phyloP scores from a whole-genome alignment of 83 land plant genomes.

The Picea abies region DNA sequence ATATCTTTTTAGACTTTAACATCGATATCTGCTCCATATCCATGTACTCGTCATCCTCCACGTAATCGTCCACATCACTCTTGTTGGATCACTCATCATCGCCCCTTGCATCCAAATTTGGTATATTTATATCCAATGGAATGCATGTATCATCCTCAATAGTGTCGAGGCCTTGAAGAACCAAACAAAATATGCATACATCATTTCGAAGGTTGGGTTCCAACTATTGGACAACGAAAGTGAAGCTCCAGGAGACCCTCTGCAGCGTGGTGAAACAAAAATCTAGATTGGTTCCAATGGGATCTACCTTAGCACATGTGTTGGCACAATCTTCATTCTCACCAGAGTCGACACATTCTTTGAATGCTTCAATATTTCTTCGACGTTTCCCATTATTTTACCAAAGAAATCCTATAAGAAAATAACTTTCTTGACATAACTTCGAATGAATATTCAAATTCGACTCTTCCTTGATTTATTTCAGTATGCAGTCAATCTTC shows the following conservation, averaged over 20 bases:
- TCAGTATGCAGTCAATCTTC: no score
- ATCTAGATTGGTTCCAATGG: constrained; percentile 79
- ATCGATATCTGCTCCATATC: no score
- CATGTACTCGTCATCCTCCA: no score
- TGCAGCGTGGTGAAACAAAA: constrained; percentile 85
- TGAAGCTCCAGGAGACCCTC: constrained; percentile 91
- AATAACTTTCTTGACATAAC: no score
- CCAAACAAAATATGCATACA: constrained; percentile 91
- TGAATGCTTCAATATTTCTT: no score
- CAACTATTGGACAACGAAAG: constrained; percentile 95
- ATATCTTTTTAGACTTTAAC: no score
- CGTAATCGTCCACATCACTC: no score
- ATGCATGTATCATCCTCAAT: constrained; percentile 99
- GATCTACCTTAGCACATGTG: constrained; percentile 54
- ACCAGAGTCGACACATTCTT: constrained; percentile 19
- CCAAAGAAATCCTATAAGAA: no score
- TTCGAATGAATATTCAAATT: no score
- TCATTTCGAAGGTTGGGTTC: constrained; percentile 78
- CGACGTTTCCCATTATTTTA: no score
- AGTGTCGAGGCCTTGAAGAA: constrained; percentile 96
- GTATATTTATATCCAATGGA: constrained; percentile 74
- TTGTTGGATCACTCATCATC: no score
- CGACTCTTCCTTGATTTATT: no score
- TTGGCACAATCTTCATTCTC: constrained; percentile 72
- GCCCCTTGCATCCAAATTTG: constrained; percentile 17